Percentiles rank a stretch among this genome's conserved stretches.
Evolutionary conservation across 805 yeast species (phyloP).

Genomic region (Metschnikowia santaceciliae): DNA sequence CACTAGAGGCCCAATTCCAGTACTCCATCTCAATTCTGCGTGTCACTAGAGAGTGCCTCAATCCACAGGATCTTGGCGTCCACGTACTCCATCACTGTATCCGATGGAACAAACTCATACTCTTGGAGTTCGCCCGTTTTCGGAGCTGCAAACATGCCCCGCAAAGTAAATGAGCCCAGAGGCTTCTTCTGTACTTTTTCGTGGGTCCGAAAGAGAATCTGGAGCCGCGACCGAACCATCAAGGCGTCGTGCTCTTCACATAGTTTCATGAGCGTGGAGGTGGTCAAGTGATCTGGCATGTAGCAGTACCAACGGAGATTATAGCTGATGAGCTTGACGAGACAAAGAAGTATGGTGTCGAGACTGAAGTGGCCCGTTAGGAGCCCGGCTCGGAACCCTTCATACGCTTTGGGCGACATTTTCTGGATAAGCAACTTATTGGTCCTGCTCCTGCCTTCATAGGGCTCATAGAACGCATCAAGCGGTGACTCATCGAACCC

Average conservation of each 20-base stretch:
- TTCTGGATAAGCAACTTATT: conserved; percentile 32
- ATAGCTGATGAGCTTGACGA: conserved; percentile 56
- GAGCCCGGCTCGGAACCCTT: conserved; percentile 22
- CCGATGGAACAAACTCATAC: conserved; percentile 27
- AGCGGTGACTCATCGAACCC: conserved; percentile 34
- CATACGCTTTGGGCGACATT: conserved; percentile 18
- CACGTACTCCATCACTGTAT: conserved; percentile 32
- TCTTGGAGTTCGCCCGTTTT: conserved; percentile 7
- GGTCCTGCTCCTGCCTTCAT: conserved; percentile 23
- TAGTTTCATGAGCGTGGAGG: conserved; percentile 41
- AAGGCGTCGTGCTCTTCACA: conserved; percentile 40
- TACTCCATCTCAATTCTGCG: too few species aligned
- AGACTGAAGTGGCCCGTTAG: conserved; percentile 28
- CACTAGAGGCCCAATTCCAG: too few species aligned
- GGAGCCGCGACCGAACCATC: conserved; percentile 36
- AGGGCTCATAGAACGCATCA: conserved; percentile 28
- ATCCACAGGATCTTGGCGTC: conserved; percentile 29
- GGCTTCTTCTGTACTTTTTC: conserved; percentile 7
- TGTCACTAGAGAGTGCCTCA: conserved; percentile 12
- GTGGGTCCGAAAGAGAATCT: conserved; percentile 27
- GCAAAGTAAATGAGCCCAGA: conserved; percentile 11
- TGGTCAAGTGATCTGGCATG: conserved; percentile 41
- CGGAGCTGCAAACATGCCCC: conserved; percentile 17
- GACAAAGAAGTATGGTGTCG: conserved; percentile 30
- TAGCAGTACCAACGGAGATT: conserved; percentile 62